These are phyloP conservation scores for Alternaria consortialis DNA, from an alignment of 2,329 filamentous ascomycete genomes.

Conservation along the genomic window DNA sequence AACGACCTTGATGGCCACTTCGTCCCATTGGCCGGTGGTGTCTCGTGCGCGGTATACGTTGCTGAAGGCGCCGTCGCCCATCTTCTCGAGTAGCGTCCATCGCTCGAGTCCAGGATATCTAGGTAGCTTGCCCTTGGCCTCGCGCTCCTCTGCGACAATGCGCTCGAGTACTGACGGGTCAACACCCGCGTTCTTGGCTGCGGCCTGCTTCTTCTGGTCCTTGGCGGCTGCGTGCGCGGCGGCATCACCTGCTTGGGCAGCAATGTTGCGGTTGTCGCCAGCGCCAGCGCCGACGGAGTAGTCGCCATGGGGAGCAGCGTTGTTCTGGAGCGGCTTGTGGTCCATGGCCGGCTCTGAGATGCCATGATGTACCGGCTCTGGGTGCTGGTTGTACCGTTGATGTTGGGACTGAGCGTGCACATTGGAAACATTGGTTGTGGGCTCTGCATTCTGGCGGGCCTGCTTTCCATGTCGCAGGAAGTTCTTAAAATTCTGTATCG, in stretches of 20 bases:
- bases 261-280: slow-evolving; percentile 70
- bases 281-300: slow-evolving; percentile 71
- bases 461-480: slow-evolving; percentile 98
- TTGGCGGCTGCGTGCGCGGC: slow-evolving; percentile 71
- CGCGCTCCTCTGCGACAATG: slow-evolving; percentile 90
- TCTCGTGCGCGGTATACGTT: slow-evolving; percentile 95
- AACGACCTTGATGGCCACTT: slow-evolving; percentile 98
- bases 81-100: slow-evolving; percentile 91
- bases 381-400: slow-evolving; percentile 60
- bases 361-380: slow-evolving; percentile 64
- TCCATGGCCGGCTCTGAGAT: slow-evolving; percentile 67
- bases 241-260: slow-evolving; percentile 71
- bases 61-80: slow-evolving; percentile 98
- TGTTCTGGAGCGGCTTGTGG: slow-evolving; percentile 62
- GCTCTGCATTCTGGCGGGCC: slow-evolving; percentile 74
- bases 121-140: slow-evolving; percentile 84
- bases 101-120: slow-evolving; percentile 84
- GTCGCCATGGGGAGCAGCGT: slow-evolving; percentile 60
- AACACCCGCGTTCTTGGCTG: slow-evolving; percentile 53
- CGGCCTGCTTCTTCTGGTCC: slow-evolving; percentile 65
- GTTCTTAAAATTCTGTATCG: slow-evolving; percentile 96
- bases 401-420: slow-evolving; percentile 68
- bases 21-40: slow-evolving; percentile 71
- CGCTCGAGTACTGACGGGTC: slow-evolving; percentile 78
- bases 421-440: slow-evolving; percentile 69